Percentiles rank a stretch among this genome's conserved stretches.
Evolutionary conservation across 2,329 filamentous ascomycete genomes (phyloP).

Genomic region (Exophiala viscosa): DNA sequence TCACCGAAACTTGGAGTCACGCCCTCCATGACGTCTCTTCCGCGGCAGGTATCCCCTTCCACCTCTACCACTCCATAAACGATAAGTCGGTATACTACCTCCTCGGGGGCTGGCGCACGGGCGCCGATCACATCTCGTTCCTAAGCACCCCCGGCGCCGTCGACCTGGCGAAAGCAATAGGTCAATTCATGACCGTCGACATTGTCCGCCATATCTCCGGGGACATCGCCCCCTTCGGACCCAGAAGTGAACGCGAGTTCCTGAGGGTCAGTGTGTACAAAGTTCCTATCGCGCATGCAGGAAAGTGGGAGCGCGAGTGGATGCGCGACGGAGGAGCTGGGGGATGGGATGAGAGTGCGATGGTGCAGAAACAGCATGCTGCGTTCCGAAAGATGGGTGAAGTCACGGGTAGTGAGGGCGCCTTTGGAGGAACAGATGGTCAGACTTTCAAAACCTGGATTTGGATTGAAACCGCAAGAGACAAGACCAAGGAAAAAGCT

Average conservation of each 20-base stretch:
- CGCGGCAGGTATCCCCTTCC: conserved; percentile 4
- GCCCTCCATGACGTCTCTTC: conserved; percentile 1
- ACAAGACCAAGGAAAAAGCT: neutral
- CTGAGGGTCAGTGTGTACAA: conserved; percentile 1
- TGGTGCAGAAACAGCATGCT: conserved; percentile 10
- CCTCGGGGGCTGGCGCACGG: conserved; percentile 8
- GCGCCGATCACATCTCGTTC: conserved; percentile 8
- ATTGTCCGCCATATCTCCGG: conserved; percentile 10
- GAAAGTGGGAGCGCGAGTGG: conserved; percentile 5
- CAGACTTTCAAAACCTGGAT: conserved; percentile 1
- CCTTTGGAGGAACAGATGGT: conserved; percentile 5
- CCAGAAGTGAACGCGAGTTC: neutral
- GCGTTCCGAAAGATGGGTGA: conserved; percentile 12
- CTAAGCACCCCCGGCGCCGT: conserved; percentile 6
- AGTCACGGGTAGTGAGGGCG: conserved; percentile 1
- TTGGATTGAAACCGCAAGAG: conserved; percentile 2
- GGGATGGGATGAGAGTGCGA: conserved; percentile 9
- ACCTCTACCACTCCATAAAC: conserved; percentile 4
- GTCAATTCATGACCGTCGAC: conserved; percentile 6
- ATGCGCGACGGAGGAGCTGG: neutral
- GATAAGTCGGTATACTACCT: conserved; percentile 6
- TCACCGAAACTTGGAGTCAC: conserved; percentile 4
- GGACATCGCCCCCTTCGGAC: neutral
- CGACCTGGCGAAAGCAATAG: conserved; percentile 7
- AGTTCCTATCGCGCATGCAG: neutral